Conservation (phyloP, 345 rosid genomes). For the Reutealis trisperma region DNA sequence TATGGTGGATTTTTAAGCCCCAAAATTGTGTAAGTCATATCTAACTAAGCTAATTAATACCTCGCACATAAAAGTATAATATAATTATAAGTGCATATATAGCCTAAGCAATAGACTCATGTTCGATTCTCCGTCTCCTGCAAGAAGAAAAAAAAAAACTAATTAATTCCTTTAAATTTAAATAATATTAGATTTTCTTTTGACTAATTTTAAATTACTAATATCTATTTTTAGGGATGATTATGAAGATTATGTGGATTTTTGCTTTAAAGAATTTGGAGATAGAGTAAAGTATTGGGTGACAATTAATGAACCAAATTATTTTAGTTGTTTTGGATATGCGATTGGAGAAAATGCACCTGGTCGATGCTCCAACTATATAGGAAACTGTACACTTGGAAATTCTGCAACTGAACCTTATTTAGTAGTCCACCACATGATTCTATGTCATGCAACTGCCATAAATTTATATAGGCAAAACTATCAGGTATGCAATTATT, state of each 20-base stretch:
- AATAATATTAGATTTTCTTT: too few relatives aligned
- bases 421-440: conserved; percentile 15
- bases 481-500: conserved; percentile 13
- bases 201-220: neutral
- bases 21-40: conserved; percentile 38
- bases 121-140: too few relatives aligned
- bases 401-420: conserved; percentile 26
- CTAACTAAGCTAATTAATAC: too few relatives aligned
- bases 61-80: too few relatives aligned
- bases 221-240: conserved; percentile 34
- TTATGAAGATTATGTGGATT: conserved; percentile 42
- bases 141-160: too few relatives aligned
- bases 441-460: conserved; percentile 42
- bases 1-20: conserved; percentile 49
- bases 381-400: conserved; percentile 5
- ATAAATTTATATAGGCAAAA: conserved; percentile 32
- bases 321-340: conserved; percentile 19
- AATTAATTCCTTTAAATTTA: too few relatives aligned
- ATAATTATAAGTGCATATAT: too few relatives aligned
- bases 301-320: conserved; percentile 48
- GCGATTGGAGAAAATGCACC: conserved; percentile 18
- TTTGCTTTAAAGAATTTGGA: conserved; percentile 47
- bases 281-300: conserved; percentile 54
- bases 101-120: too few relatives aligned
- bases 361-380: conserved; percentile 16